Conservation (phyloP, 2,329 filamentous ascomycete species). For the Cytospora paraplurivora region DNA sequence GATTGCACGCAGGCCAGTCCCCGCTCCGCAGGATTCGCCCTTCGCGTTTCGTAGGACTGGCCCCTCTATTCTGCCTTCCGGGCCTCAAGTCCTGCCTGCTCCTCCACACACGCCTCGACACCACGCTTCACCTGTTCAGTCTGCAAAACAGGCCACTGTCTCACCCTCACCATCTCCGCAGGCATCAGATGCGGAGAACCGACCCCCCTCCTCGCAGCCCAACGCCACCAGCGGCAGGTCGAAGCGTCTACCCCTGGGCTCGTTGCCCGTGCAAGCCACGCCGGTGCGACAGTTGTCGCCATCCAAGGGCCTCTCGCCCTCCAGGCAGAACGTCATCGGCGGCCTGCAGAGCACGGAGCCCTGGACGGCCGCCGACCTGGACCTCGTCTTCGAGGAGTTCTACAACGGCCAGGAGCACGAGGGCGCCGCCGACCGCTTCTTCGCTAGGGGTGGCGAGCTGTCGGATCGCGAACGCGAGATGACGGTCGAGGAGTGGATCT, state of each 20-base stretch:
- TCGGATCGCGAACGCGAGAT: constrained; percentile 80
- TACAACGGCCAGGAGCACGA: constrained; percentile 46
- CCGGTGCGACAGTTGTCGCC: constrained; percentile 57
- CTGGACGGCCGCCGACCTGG: constrained; percentile 78
- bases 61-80: constrained; percentile 35
- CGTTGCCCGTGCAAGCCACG: constrained; percentile 45
- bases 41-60: constrained; percentile 34
- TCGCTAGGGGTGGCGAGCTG: constrained; percentile 62
- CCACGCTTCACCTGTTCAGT: constrained; percentile 47
- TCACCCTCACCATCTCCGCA: constrained; percentile 71
- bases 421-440: constrained; percentile 51
- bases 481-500: constrained; percentile 93
- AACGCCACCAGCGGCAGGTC: constrained; percentile 47
- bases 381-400: constrained; percentile 61
- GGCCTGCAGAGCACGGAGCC: constrained; percentile 59
- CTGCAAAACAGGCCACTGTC: constrained; percentile 55
- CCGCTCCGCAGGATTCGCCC: constrained; percentile 28
- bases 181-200: constrained; percentile 80
- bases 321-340: constrained; percentile 49
- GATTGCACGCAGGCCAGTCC: constrained; percentile 25
- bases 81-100: constrained; percentile 25
- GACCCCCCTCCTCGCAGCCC: constrained; percentile 68
- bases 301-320: constrained; percentile 47
- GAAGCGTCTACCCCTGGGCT: constrained; percentile 52
- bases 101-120: constrained; percentile 46